Conservation (phyloP, 805 yeast genomes). For the Saccharomycopsis sp. region DNA sequence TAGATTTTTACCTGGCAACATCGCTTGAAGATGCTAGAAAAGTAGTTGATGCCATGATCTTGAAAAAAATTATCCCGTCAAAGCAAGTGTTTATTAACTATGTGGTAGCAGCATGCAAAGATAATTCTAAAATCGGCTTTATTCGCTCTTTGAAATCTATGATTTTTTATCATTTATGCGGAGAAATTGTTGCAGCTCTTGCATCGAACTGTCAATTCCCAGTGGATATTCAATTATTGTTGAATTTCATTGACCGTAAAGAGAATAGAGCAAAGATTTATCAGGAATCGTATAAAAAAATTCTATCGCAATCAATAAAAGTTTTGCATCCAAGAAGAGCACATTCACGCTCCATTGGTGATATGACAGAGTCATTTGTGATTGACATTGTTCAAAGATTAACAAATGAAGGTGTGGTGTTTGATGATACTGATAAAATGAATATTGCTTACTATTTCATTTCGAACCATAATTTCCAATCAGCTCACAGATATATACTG, state of each 20-base stretch:
- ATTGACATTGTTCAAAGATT: neutral
- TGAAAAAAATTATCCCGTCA: neutral
- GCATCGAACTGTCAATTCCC: neutral
- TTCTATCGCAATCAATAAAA: neutral
- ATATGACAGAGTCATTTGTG: neutral
- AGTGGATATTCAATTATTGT: conserved; percentile 5
- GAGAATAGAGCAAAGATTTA: neutral
- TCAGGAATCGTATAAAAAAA: neutral
- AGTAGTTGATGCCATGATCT: neutral
- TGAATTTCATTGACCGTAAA: conserved; percentile 6
- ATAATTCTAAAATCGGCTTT: neutral
- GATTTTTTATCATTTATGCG: conserved; percentile 2
- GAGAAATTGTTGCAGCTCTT: neutral
- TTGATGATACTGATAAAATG: neutral
- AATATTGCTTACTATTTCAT: conserved; percentile 1
- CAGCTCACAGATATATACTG: neutral
- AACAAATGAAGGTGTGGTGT: neutral
- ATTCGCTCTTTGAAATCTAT: neutral
- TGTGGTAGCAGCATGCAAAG: neutral
- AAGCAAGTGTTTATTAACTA: neutral
- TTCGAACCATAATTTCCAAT: conserved; percentile 1
- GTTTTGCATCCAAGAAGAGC: neutral
- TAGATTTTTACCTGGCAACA: neutral
- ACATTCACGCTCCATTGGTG: neutral
- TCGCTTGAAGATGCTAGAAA: neutral